phyloP scores from a whole-genome alignment of 164 flowering plant genomes.

The Berberis vulgaris region DNA sequence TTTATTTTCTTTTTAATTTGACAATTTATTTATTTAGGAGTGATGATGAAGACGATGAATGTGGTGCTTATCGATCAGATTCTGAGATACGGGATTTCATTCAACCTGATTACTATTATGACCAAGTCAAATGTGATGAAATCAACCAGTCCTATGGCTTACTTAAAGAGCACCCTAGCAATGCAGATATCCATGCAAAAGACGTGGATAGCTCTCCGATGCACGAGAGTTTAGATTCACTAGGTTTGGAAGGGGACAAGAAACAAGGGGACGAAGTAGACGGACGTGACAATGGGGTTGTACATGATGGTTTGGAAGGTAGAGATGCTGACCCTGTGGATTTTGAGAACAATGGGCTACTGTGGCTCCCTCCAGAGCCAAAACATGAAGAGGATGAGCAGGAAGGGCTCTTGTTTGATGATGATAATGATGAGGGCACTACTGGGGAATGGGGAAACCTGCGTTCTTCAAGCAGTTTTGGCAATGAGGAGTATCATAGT shows the following conservation, averaged over 20 bases:
- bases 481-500: conserved; percentile 65
- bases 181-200: conserved; percentile 29
- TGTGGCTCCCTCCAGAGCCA: conserved; percentile 98
- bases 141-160: conserved; percentile 27
- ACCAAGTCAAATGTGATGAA: conserved; percentile 43
- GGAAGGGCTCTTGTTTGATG: conserved; percentile 59
- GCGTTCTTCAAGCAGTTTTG: conserved; percentile 65
- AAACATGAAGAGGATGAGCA: conserved; percentile 92
- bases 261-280: conserved; percentile 22
- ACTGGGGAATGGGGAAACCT: conserved; percentile 79
- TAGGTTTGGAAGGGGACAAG: conserved; percentile 16
- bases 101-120: conserved; percentile 35
- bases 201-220: conserved; percentile 38
- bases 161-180: conserved; percentile 34
- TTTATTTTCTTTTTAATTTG: neutral
- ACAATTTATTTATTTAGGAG: conserved; percentile 31
- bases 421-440: conserved; percentile 63
- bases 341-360: conserved; percentile 84
- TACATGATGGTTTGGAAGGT: conserved; percentile 36
- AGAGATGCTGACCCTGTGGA: conserved; percentile 69
- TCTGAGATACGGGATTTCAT: conserved; percentile 37
- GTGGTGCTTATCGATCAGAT: conserved; percentile 41
- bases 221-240: conserved; percentile 25
- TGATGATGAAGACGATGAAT: conserved; percentile 65
- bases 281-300: conserved; percentile 33